Evolutionary conservation across 202 grass and related monocot species (phyloP).

Genomic region (Miscanthus sacchariflorus): DNA sequence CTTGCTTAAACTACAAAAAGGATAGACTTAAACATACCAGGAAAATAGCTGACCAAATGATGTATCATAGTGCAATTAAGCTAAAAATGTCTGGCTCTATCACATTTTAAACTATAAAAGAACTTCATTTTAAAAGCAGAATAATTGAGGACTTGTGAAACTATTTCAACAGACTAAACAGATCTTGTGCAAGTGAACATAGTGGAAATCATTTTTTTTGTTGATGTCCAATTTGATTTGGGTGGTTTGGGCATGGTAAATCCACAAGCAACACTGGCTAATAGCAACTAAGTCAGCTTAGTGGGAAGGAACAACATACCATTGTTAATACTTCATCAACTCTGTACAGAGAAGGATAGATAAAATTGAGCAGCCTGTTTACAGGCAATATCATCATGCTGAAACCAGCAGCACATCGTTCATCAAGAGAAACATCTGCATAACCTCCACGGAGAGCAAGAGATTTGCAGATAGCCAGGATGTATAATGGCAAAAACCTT

Average conservation of each 20-base stretch:
- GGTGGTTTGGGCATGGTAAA: not conserved
- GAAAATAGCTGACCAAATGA: not conserved
- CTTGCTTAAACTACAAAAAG: not conserved
- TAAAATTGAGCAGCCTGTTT: constrained; percentile 67
- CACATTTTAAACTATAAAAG: constrained; percentile 3
- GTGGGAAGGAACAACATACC: constrained; percentile 54
- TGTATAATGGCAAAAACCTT: constrained; percentile 84
- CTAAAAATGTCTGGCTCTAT: not conserved
- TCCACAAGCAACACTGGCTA: constrained; percentile 29
- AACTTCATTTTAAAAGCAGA: constrained; percentile 17
- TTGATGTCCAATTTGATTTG: constrained; percentile 26
- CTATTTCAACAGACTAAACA: constrained; percentile 18
- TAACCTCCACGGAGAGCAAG: constrained; percentile 91
- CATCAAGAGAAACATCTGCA: constrained; percentile 88
- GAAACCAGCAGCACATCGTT: constrained; percentile 86
- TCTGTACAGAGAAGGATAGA: constrained; percentile 86
- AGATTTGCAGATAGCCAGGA: constrained; percentile 77
- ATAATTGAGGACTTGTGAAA: not conserved
- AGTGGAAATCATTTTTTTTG: constrained; percentile 16
- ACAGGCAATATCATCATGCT: constrained; percentile 93
- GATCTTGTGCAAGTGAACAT: not conserved
- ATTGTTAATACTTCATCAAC: constrained; percentile 77
- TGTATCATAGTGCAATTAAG: constrained; percentile 14
- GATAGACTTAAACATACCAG: not conserved
- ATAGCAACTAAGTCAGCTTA: constrained; percentile 20